Base-by-base conservation (phyloP, 192 early-diverging fungal genomes). In the Backusella tuberculispora region DNA sequence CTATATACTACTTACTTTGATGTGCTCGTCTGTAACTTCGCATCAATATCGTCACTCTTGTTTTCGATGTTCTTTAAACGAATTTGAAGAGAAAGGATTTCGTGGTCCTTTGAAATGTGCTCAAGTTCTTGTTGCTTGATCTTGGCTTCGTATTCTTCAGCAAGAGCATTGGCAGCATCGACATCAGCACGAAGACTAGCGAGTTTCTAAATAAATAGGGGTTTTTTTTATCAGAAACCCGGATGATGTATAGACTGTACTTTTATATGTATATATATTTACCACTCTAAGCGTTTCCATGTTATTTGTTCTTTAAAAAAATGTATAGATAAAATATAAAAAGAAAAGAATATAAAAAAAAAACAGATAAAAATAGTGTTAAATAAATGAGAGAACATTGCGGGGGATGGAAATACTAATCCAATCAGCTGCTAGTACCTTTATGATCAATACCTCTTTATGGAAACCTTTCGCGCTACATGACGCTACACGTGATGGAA, bases 261-360 rank as follows among this genome's bases (percentile, higher is more conserved):
- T 44, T 66, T 17, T 46, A 63, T 71, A 19, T 29, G 12, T 38
- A 66, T 67, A 71, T 38, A 66, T 67, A 71, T 80, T 80, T 87
- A 88, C 89, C 77, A 87, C 88, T 73, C 87, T 87, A 79, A 88
- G 78, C 60, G 86, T 90, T 38, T 90, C 89, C 89, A 90, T 90
- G 65, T 29, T 78, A 40, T 63, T 21, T 47, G 42, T 68, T 29
- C 45, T 65, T 12, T 44, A 41, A 68, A 63, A 45, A 50, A 44
- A 21, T 66, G 66, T 40, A 64, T 44, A 40, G 41, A 34, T 34
- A 34, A 34, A 34, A 34, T 34, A 34, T 34, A 34, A 34, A 34
- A 69, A 79, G 24, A 41, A 71, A 64, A 70, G 66, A 48, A 50
- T 37, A 40, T 1, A 13, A 76, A 71, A 71, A 71, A 71, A 44